Evolutionary conservation across 78 protist species (phyloP), one percentile per base, ranked within the genome.

Genomic region (Dictyostelium firmibasis): DNA sequence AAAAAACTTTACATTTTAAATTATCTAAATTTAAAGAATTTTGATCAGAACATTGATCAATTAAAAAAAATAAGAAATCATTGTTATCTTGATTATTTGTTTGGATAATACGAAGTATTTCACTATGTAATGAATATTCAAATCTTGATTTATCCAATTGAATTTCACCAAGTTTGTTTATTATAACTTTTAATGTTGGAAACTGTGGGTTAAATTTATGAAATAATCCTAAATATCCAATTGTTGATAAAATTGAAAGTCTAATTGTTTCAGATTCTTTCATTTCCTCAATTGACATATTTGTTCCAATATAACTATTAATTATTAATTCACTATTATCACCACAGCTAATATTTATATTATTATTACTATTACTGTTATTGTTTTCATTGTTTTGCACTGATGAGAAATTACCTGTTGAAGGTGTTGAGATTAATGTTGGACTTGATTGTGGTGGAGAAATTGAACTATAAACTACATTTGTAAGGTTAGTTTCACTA

Each of bases 31-130:
- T 74, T 74, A 47, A 35, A 14, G 43, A 10, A 29, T 74, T 33
- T 72, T 16, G n/a, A 33, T 31, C 43, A 6, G 94, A 78, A 29
- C 84, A 81, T 57, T 81, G 85, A 67, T 89, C 94, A 27, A 89
- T 43, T 29, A 89, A 47, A 31, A 75, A 89, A 72, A 89, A 89
- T 11, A 89, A 62, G 47, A 79, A 89, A 7, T 89, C 94, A 69
- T 81, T 89, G 5, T 41, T 64, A 47, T 89, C 94, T 89, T 89
- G 70, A 25, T 43, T 81, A 11, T 86, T 81, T 25, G 70, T n/a
- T 9, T 78, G 72, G 3, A 89, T 23, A 3, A 89, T 29, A 1
- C 67, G 18, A 20, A 47, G 23, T n/a, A 89, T 14, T 43, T 89
- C 94, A 23, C 31, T 4, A 5, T 53, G 53, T 23, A 81, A 16